Conservation (phyloP, 768 basidiomycete species). For the Tricholoma terreum region DNA sequence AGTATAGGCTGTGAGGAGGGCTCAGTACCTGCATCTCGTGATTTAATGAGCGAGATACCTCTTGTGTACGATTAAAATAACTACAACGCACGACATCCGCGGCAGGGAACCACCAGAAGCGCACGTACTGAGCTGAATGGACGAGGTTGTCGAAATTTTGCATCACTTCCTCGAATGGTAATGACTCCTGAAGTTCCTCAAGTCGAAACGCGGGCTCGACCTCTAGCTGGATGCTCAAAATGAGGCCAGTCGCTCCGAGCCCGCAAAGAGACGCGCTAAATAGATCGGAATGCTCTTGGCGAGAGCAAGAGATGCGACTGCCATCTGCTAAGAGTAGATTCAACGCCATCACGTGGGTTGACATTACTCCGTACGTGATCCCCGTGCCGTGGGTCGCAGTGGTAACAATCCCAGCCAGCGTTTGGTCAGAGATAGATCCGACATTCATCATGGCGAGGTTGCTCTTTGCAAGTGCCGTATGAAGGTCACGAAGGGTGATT, state of each 20-base stretch:
- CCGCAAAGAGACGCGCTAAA: slow-evolving; percentile 92
- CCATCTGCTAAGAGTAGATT: slow-evolving; percentile 78
- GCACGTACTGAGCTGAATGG: slow-evolving; percentile 77
- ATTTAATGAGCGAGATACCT: slow-evolving; percentile 46
- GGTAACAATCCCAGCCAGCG: slow-evolving; percentile 86
- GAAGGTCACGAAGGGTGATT: slow-evolving; percentile 73
- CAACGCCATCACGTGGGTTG: slow-evolving; percentile 74
- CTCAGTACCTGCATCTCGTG: slow-evolving; percentile 1
- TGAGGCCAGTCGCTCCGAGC: slow-evolving; percentile 85
- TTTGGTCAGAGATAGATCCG: slow-evolving; percentile 96
- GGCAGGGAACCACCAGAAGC: slow-evolving; percentile 94
- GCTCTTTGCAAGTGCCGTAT: slow-evolving; percentile 58
- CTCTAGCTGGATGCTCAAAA: slow-evolving; percentile 71
- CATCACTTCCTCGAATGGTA: slow-evolving; percentile 63
- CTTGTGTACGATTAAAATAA: slow-evolving; percentile 68
- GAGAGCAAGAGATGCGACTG: slow-evolving; percentile 62
- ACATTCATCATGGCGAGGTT: slow-evolving; percentile 87
- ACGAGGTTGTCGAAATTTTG: slow-evolving; percentile 53
- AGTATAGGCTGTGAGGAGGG: slow-evolving; percentile 44
- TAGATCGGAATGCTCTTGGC: slow-evolving; percentile 61
- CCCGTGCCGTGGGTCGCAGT: slow-evolving; percentile 97
- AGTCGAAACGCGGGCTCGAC: slow-evolving; percentile 83
- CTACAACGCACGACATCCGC: slow-evolving; percentile 69
- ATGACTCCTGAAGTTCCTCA: slow-evolving; percentile 62
- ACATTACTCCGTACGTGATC: slow-evolving; percentile 72